Conservation (phyloP, 176 grass and related monocot genomes). For the Aegilops bicornis region DNA sequence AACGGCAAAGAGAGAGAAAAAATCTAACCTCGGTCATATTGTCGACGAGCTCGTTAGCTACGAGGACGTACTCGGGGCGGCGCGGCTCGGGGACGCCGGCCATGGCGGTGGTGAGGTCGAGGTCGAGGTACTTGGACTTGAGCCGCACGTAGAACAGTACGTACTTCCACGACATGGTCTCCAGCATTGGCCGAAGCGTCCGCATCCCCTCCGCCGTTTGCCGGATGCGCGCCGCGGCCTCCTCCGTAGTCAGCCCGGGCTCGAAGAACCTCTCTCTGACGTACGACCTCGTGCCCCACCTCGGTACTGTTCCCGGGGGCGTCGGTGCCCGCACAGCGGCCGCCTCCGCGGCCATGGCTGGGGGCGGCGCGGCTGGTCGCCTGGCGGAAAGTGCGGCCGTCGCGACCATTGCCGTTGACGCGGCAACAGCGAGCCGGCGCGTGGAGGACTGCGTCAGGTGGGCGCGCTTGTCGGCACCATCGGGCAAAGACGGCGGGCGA, state of each 20-base stretch:
- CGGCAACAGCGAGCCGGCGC: conserved; percentile 38
- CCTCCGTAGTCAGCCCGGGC: conserved; percentile 58
- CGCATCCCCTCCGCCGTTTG: conserved; percentile 89
- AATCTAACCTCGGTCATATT: conserved; percentile 65
- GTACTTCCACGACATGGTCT: conserved; percentile 95
- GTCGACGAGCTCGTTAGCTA: conserved; percentile 86
- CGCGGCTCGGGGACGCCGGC: conserved; percentile 47
- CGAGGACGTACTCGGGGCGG: conserved; percentile 65
- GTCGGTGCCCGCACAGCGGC: conserved; percentile 10
- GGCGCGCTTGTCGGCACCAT: neutral
- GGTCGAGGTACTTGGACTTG: conserved; percentile 81
- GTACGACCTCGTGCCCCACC: conserved; percentile 87
- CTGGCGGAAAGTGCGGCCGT: conserved; percentile 42
- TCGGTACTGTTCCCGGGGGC: conserved; percentile 37
- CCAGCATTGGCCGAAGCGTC: conserved; percentile 81
- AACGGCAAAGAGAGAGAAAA: neutral
- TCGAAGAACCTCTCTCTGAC: conserved; percentile 79
- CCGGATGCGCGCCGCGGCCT: conserved; percentile 76
- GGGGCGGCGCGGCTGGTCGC: conserved; percentile 26
- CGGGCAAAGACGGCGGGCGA: neutral
- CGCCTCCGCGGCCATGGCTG: conserved; percentile 44
- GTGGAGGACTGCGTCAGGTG: neutral
- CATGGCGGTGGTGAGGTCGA: conserved; percentile 84
- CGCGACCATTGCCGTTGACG: conserved; percentile 34
- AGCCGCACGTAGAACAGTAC: conserved; percentile 85